A percentile compares a stretch with the other conserved stretches of the same genome.
phyloP scores from a whole-genome alignment of 306 rosid species.

The Cicer cuneatum region DNA sequence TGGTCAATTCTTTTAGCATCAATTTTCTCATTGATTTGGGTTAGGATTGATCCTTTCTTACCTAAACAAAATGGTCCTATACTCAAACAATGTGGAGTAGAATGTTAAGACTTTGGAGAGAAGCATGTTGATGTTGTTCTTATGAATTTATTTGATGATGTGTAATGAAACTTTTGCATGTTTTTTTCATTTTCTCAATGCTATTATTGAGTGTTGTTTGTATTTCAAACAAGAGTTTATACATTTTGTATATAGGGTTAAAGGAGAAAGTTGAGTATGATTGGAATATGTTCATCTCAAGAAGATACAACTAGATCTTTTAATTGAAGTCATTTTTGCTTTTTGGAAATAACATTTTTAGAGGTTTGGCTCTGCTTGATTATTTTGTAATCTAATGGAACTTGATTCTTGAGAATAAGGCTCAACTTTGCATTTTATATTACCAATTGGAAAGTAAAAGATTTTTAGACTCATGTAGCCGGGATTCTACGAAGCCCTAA shows the following conservation, averaged over 20 bases:
- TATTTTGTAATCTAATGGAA: slow-evolving; percentile 29
- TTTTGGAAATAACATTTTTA: slow-evolving; percentile 33
- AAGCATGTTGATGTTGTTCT: slow-evolving; percentile 27
- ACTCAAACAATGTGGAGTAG: slow-evolving; percentile 65
- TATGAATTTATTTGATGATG: slow-evolving; percentile 40
- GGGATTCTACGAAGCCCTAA: too few species aligned
- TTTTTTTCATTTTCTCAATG: slow-evolving; percentile 25
- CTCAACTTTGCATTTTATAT: slow-evolving; percentile 6
- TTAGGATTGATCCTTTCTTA: slow-evolving; percentile 62
- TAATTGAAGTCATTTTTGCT: slow-evolving; percentile 30
- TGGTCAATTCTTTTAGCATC: slow-evolving; percentile 61
- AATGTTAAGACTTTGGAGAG: slow-evolving; percentile 45
- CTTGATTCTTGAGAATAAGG: slow-evolving; percentile 34
- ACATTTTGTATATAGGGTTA: slow-evolving; percentile 38
- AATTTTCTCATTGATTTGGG: slow-evolving; percentile 63
- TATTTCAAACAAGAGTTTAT: slow-evolving; percentile 33
- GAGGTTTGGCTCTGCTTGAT: slow-evolving; percentile 20
- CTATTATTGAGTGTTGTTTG: slow-evolving; percentile 38
- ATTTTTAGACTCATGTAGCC: too few species aligned
- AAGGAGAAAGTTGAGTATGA: slow-evolving; percentile 35
- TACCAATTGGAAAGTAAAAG: neutral
- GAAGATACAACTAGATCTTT: slow-evolving; percentile 32
- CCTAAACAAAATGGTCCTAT: slow-evolving; percentile 63
- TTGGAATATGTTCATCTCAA: slow-evolving; percentile 39
- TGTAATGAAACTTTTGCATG: slow-evolving; percentile 38